A percentile compares a stretch with the other conserved stretches of the same genome.
Evolutionary conservation across 495 filamentous ascomycete species (phyloP).

Genomic region (Neurospora sublineolata): DNA sequence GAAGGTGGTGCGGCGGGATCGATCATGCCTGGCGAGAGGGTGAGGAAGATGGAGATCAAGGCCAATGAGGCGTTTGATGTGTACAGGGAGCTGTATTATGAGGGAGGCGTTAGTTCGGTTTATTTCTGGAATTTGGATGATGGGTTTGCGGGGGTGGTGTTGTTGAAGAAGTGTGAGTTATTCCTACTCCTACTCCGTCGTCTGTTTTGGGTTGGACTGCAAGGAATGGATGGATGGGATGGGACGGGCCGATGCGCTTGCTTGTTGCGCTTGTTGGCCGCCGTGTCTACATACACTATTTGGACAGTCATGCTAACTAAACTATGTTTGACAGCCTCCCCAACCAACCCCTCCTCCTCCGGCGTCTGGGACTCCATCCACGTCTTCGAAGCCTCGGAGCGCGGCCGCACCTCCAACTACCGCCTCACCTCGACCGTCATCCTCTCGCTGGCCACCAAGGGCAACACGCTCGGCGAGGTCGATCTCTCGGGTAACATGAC

Average conservation of each 20-base stretch:
- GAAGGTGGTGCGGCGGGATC: constrained; percentile 45
- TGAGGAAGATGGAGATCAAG: constrained; percentile 83
- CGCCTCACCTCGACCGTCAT: constrained; percentile 97
- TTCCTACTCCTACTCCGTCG: not conserved
- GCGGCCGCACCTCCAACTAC: constrained; percentile 84
- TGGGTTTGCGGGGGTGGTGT: constrained; percentile 90
- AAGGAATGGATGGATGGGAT: not conserved
- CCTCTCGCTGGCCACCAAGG: constrained; percentile 64
- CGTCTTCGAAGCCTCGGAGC: constrained; percentile 91
- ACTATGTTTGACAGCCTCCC: constrained; percentile 12
- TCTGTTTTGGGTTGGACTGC: not conserved
- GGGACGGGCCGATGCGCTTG: not conserved
- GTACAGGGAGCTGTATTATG: constrained; percentile 95
- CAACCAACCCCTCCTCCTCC: constrained; percentile 50
- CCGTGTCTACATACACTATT: not conserved
- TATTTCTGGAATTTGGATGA: constrained; percentile 99
- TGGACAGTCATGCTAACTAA: not conserved
- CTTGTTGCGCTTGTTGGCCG: not conserved
- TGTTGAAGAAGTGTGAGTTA: constrained; percentile 80
- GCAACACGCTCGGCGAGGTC: constrained; percentile 69
- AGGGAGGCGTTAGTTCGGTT: constrained; percentile 86
- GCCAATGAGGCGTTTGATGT: constrained; percentile 96
- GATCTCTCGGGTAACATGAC: constrained; percentile 97
- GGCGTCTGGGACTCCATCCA: constrained; percentile 98
- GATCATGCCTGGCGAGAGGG: constrained; percentile 62